These are phyloP conservation scores for Monoraphidium neglectum DNA, from an alignment of 139 green algal species.

Conservation along the genomic window DNA sequence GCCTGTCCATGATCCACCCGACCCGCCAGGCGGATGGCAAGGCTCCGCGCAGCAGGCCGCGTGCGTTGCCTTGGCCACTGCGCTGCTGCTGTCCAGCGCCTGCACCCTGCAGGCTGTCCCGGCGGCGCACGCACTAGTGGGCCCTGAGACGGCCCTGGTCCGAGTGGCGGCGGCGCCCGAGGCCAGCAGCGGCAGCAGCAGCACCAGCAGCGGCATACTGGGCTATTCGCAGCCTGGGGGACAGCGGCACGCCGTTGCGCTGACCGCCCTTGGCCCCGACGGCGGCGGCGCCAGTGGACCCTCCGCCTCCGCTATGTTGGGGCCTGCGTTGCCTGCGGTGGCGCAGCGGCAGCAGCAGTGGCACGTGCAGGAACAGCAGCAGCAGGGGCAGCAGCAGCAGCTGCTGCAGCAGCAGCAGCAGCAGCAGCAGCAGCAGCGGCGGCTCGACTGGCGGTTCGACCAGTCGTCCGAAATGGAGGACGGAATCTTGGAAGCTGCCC, in stretches of 20 bases:
- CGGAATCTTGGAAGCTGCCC: slow-evolving; percentile 34
- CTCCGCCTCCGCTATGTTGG: too few relatives aligned
- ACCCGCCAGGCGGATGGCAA: not conserved
- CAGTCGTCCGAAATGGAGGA: slow-evolving; percentile 33
- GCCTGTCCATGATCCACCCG: not conserved
- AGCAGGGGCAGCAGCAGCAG: not conserved
- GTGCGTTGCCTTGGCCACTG: not conserved
- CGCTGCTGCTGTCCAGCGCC: not conserved
- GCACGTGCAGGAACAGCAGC: not conserved
- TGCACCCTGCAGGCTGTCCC: not conserved
- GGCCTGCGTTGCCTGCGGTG: too few relatives aligned
- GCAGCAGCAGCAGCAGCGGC: slow-evolving; percentile 28
- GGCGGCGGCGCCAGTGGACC: too few relatives aligned
- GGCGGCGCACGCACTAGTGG: too few relatives aligned
- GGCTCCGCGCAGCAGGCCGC: slow-evolving; percentile 10
- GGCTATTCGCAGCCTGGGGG: not conserved
- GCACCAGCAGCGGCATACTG: slow-evolving; percentile 1
- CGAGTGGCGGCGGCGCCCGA: not conserved
- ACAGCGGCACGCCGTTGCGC: too few relatives aligned
- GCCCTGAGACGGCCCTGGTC: too few relatives aligned
- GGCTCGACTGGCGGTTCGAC: slow-evolving; percentile 1
- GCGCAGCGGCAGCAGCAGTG: slow-evolving; percentile 23
- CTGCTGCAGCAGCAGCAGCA: slow-evolving; percentile 9
- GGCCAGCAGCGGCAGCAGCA: slow-evolving; percentile 30
- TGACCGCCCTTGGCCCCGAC: too few relatives aligned